Percentiles rank a stretch among this genome's conserved stretches.
phyloP scores from a whole-genome alignment of 2,329 filamentous ascomycete genomes.

The Amesomyces nigricolor region DNA sequence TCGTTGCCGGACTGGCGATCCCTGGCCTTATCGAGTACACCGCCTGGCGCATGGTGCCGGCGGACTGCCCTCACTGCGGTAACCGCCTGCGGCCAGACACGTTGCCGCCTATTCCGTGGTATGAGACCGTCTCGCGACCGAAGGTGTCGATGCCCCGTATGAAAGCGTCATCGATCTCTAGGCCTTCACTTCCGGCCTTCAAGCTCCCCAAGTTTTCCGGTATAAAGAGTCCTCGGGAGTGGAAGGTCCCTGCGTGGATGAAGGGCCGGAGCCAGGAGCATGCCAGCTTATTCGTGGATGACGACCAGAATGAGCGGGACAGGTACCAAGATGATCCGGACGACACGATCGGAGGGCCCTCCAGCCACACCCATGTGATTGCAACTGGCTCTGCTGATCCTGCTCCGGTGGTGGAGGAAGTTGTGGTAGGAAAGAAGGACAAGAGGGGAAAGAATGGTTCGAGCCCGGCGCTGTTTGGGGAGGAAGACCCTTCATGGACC shows the following conservation, averaged over 20 bases:
- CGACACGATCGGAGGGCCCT: background rate
- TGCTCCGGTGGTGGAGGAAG: conserved; percentile 19
- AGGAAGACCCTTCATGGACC: conserved; percentile 10
- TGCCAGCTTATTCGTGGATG: conserved; percentile 18
- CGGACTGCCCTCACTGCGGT: conserved; percentile 39
- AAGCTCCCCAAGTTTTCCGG: conserved; percentile 1
- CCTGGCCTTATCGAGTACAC: conserved; percentile 35
- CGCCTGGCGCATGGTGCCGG: conserved; percentile 36
- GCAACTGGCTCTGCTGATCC: conserved; percentile 9
- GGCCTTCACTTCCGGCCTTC: conserved; percentile 7
- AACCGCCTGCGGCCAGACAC: conserved; percentile 33
- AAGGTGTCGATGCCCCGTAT: conserved; percentile 9
- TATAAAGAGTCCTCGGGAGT: conserved; percentile 8
- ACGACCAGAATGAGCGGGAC: conserved; percentile 15
- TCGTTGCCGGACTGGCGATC: conserved; percentile 38
- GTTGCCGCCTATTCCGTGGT: conserved; percentile 36
- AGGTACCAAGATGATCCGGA: conserved; percentile 19
- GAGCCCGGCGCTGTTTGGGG: background rate
- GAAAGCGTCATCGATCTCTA: background rate
- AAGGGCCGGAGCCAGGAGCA: conserved; percentile 6
- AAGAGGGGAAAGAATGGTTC: conserved; percentile 11
- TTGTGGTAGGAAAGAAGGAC: conserved; percentile 19
- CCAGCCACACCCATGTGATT: conserved; percentile 4
- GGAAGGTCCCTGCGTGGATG: conserved; percentile 15
- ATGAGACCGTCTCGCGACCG: conserved; percentile 20